phyloP scores from a whole-genome alignment of 441 rosid species.

The Pelargonium fulgidum region DNA sequence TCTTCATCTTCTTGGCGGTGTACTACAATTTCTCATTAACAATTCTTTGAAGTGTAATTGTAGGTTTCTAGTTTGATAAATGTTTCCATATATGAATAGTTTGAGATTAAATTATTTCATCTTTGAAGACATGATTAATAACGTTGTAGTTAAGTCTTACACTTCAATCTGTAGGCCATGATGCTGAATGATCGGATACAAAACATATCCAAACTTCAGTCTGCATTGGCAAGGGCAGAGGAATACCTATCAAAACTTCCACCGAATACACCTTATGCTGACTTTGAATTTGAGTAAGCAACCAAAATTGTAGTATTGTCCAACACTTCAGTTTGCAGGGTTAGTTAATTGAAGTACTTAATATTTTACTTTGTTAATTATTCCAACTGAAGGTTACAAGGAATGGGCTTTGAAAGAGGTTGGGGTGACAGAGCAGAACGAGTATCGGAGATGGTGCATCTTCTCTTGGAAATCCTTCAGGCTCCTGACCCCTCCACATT shows the following conservation, averaged over 20 bases:
- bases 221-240: conserved; percentile 69
- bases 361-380: conserved; percentile 5
- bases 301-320: conserved; percentile 5
- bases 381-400: conserved; percentile 52
- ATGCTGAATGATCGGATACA: conserved; percentile 90
- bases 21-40: too few species aligned
- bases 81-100: too few species aligned
- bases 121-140: neutral
- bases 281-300: conserved; percentile 58
- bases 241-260: conserved; percentile 71
- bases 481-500: conserved; percentile 86
- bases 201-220: conserved; percentile 53
- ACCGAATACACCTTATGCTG: conserved; percentile 54
- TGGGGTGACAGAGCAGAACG: conserved; percentile 89
- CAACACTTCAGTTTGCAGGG: conserved; percentile 24
- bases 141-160: conserved; percentile 14
- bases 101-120: too few species aligned
- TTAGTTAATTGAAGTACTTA: conserved; percentile 14
- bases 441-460: conserved; percentile 70
- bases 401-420: conserved; percentile 94
- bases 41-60: too few species aligned
- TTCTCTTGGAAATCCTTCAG: conserved; percentile 82
- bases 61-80: too few species aligned
- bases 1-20: too few species aligned
- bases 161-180: conserved; percentile 43